Conservation (phyloP, 2,329 filamentous ascomycete genomes). For the Aspergillus proliferans region DNA sequence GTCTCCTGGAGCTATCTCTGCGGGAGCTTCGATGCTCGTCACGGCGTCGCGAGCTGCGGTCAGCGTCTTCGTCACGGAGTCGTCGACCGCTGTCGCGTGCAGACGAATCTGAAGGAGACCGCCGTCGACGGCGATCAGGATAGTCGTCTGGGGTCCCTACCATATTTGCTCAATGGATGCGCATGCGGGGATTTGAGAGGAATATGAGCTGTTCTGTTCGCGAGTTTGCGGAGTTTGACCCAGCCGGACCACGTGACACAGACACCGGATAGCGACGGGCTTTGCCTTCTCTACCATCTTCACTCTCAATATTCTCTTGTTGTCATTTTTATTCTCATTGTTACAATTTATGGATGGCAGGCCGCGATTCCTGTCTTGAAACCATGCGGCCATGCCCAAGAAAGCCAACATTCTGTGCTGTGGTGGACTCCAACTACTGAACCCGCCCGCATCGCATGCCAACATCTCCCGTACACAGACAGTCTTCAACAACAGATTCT, state of each 20-base stretch:
- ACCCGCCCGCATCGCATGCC: slow-evolving; percentile 14
- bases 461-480: slow-evolving; percentile 10
- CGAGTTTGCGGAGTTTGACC: neutral
- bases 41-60: too few relatives aligned
- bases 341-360: neutral
- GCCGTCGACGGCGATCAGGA: slow-evolving; percentile 17
- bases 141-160: slow-evolving; percentile 7
- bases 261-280: neutral
- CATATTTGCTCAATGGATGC: neutral
- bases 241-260: neutral
- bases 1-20: slow-evolving; percentile 17
- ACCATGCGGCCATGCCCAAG: slow-evolving; percentile 43
- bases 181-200: neutral
- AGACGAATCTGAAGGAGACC: slow-evolving; percentile 16
- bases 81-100: slow-evolving; percentile 17
- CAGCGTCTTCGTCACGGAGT: too few relatives aligned
- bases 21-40: slow-evolving; percentile 23
- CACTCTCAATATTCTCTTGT: neutral
- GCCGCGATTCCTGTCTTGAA: slow-evolving; percentile 16
- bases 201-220: neutral
- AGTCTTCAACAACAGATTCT: slow-evolving; percentile 11
- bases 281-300: neutral
- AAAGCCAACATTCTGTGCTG: slow-evolving; percentile 37
- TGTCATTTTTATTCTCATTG: neutral
- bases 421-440: slow-evolving; percentile 32